phyloP scores from a whole-genome alignment of 306 rosid species.

The Vigna hirtella region DNA sequence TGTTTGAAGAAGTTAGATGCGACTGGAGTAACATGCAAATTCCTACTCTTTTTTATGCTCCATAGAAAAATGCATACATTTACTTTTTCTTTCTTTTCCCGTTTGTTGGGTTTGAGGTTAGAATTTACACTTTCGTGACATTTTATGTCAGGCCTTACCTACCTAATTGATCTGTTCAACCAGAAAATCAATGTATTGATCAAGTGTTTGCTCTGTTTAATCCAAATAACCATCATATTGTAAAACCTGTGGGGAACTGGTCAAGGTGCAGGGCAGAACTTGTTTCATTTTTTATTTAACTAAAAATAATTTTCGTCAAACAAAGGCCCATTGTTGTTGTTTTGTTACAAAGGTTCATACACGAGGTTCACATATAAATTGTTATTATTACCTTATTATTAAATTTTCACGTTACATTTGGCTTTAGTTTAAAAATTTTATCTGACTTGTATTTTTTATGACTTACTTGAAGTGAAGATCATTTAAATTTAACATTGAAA shows the following conservation, averaged over 20 bases:
- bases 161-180: background rate
- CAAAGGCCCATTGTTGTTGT: background rate
- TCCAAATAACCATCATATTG: background rate
- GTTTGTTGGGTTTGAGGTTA: slow-evolving; percentile 8
- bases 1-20: background rate
- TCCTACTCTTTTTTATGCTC: background rate
- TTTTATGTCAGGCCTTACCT: slow-evolving; percentile 22
- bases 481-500: background rate
- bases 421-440: background rate
- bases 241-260: background rate
- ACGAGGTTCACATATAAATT: background rate
- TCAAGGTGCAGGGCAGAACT: background rate
- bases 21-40: slow-evolving; percentile 19
- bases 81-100: background rate
- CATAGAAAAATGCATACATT: background rate
- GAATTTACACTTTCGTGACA: background rate
- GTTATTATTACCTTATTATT: background rate
- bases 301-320: background rate
- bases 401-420: background rate
- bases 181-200: background rate
- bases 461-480: background rate
- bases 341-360: background rate
- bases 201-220: background rate
- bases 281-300: background rate
- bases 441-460: background rate